phyloP scores from a whole-genome alignment of 2,329 filamentous ascomycete genomes.

The Fusarium sp. region DNA sequence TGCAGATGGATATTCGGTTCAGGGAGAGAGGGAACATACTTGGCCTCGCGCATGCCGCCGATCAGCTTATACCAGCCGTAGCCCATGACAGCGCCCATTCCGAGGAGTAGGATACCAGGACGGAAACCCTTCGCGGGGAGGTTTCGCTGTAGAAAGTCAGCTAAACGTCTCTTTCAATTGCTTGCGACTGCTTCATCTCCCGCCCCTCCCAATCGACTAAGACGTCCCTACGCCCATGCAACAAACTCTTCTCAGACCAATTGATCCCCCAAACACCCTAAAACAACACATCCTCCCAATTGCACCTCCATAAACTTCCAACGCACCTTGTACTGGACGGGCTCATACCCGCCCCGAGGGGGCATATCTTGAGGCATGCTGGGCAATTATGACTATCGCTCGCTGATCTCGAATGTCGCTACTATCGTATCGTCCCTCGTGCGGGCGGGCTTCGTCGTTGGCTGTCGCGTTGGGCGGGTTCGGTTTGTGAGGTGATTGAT shows the following conservation, averaged over 20 bases:
- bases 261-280: background rate
- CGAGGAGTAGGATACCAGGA: slow-evolving; percentile 81
- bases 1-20: background rate
- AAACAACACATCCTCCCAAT: background rate
- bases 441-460: slow-evolving; percentile 23
- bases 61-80: slow-evolving; percentile 93
- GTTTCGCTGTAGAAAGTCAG: slow-evolving; percentile 77
- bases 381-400: slow-evolving; percentile 48
- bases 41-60: slow-evolving; percentile 87
- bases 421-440: slow-evolving; percentile 31
- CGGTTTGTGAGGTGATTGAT: slow-evolving; percentile 48
- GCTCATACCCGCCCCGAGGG: slow-evolving; percentile 91
- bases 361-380: slow-evolving; percentile 98
- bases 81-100: slow-evolving; percentile 81
- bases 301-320: background rate
- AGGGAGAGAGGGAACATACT: slow-evolving; percentile 69
- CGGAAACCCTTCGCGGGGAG: slow-evolving; percentile 91
- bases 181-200: slow-evolving; percentile 3
- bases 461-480: slow-evolving; percentile 5
- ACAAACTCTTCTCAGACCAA: background rate
- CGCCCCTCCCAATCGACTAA: no score
- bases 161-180: background rate
- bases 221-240: no score
- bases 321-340: slow-evolving; percentile 95
- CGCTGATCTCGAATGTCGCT: slow-evolving; percentile 11